Percentiles rank a stretch among this genome's conserved stretches.
phyloP scores from a whole-genome alignment of 768 basidiomycete genomes.

The Mycena epipterygia region DNA sequence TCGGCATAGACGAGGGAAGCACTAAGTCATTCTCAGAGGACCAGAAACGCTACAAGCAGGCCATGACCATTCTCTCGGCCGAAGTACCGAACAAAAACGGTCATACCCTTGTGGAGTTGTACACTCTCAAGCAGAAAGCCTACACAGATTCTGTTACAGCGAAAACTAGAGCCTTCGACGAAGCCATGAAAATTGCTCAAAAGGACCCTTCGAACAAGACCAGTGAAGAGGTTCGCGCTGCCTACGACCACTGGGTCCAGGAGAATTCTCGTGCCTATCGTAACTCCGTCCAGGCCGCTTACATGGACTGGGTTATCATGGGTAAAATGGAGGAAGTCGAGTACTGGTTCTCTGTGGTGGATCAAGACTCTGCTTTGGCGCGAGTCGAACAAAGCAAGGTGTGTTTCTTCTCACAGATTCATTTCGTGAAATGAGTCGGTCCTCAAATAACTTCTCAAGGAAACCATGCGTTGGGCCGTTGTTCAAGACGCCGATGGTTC shows the following conservation, averaged over 20 bases:
- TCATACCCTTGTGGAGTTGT: slow-evolving; percentile 11
- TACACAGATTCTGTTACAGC: slow-evolving; percentile 14
- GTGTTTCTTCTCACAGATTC: slow-evolving; percentile 3
- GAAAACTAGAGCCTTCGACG: slow-evolving; percentile 12
- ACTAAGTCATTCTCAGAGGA: slow-evolving; percentile 10
- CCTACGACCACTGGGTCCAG: slow-evolving; percentile 12
- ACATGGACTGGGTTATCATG: slow-evolving; percentile 17
- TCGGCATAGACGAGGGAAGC: slow-evolving; percentile 13
- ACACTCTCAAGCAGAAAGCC: slow-evolving; percentile 15
- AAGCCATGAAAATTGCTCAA: slow-evolving; percentile 14
- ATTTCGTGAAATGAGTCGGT: slow-evolving; percentile 5
- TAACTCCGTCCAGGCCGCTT: slow-evolving; percentile 5
- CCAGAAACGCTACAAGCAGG: slow-evolving; percentile 12
- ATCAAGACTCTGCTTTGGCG: slow-evolving; percentile 17
- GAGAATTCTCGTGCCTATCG: slow-evolving; percentile 15
- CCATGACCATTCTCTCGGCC: slow-evolving; percentile 10
- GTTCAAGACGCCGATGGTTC: slow-evolving; percentile 9
- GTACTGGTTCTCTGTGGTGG: slow-evolving; percentile 17
- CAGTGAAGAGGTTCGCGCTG: slow-evolving; percentile 12
- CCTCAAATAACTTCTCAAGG: slow-evolving; percentile 14
- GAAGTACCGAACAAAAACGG: slow-evolving; percentile 12
- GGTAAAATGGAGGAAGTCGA: slow-evolving; percentile 9
- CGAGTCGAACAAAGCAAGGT: slow-evolving; percentile 16
- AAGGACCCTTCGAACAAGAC: slow-evolving; percentile 17
- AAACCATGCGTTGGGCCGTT: slow-evolving; percentile 14